These are phyloP conservation scores for Xylariaceae sp. DNA, from an alignment of 2,329 filamentous ascomycete species.

Conservation along the genomic window DNA sequence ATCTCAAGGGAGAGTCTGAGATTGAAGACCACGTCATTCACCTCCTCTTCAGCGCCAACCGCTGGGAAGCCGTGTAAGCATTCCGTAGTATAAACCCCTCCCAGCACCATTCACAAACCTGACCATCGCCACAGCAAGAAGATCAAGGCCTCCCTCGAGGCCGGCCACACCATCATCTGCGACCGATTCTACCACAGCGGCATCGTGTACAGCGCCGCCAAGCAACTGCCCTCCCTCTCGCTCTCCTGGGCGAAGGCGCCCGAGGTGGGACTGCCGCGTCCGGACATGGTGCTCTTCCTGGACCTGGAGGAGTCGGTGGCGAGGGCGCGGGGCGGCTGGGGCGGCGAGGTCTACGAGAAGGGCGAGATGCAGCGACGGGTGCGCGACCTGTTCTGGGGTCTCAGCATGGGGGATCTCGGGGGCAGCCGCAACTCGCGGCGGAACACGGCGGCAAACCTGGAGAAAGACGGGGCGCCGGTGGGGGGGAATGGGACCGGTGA, in stretches of 20 bases:
- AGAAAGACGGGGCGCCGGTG: conserved; percentile 11
- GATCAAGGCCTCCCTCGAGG: conserved; percentile 50
- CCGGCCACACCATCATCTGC: conserved; percentile 73
- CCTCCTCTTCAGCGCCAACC: conserved; percentile 83
- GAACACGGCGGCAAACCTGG: background rate
- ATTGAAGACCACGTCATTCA: conserved; percentile 89
- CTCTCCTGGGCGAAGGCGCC: conserved; percentile 79
- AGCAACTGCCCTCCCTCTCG: conserved; percentile 64
- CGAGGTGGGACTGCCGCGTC: conserved; percentile 80
- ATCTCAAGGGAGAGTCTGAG: conserved; percentile 67
- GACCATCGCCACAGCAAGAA: conserved; percentile 34
- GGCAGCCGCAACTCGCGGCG: conserved; percentile 1
- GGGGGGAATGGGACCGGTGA: conserved; percentile 4
- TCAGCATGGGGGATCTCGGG: conserved; percentile 39
- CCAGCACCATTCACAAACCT: background rate
- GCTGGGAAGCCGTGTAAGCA: conserved; percentile 69
- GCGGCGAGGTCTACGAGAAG: conserved; percentile 84
- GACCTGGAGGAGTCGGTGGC: conserved; percentile 73
- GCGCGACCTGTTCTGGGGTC: conserved; percentile 63
- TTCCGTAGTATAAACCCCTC: background rate
- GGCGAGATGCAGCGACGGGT: conserved; percentile 78
- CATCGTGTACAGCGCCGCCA: conserved; percentile 88
- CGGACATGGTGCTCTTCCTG: conserved; percentile 84
- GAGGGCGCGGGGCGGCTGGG: conserved; percentile 76
- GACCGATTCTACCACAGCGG: conserved; percentile 96